phyloP scores from a whole-genome alignment of 495 filamentous ascomycete genomes.

The Tuber indicum region DNA sequence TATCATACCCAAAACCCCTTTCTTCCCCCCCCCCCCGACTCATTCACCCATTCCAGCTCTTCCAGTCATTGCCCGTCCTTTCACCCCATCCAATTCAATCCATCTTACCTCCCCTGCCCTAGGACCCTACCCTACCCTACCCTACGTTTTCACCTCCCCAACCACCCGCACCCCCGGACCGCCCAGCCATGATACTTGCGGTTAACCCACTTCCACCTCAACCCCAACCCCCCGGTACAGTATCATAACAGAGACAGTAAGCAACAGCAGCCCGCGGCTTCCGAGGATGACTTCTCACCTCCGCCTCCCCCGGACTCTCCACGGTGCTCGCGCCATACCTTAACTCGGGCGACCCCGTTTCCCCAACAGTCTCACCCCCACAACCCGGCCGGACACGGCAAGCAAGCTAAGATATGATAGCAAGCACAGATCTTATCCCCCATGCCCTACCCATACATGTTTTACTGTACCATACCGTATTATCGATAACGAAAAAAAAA shows the following conservation, averaged over 20 bases:
- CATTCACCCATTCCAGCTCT: not conserved
- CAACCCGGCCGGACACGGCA: not conserved
- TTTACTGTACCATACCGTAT: not conserved
- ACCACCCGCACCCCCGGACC: not conserved
- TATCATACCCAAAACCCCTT: not conserved
- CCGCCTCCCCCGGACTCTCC: not conserved
- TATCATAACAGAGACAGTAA: no score
- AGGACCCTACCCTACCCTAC: not conserved
- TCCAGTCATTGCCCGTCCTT: not conserved
- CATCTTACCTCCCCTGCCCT: not conserved
- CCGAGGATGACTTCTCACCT: not conserved
- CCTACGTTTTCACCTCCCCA: not conserved
- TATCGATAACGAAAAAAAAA: not conserved
- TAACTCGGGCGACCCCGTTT: not conserved
- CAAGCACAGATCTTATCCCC: not conserved
- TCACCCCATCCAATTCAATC: not conserved
- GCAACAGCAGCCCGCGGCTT: not conserved
- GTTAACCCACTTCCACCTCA: no score
- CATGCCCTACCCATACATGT: no score
- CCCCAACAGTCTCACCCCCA: conserved; percentile 5
- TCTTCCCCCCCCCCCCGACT: not conserved
- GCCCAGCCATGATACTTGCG: not conserved
- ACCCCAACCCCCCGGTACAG: no score
- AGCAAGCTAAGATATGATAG: not conserved
- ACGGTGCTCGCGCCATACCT: not conserved